Percentiles rank a stretch among this genome's conserved stretches.
These are phyloP conservation scores for Ceratobasidium sp. DNA, from an alignment of 1,284 basidiomycete species.

Conservation along the genomic window DNA sequence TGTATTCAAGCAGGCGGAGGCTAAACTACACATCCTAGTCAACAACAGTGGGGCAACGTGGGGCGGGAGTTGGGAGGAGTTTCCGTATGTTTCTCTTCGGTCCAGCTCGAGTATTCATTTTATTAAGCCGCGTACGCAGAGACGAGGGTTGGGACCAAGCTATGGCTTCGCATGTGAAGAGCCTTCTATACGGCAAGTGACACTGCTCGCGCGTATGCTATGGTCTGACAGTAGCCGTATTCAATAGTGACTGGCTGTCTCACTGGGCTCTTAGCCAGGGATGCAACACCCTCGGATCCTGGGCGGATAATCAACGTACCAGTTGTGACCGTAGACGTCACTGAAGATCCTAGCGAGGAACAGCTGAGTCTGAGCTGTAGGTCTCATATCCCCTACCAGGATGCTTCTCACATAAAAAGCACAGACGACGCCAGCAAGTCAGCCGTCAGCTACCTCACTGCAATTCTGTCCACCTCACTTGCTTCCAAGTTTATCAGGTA, in stretches of 20 bases:
- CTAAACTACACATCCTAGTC: slow-evolving; percentile 78
- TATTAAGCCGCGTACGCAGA: not conserved
- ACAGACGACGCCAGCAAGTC: slow-evolving; percentile 79
- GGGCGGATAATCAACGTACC: slow-evolving; percentile 85
- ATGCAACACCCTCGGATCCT: slow-evolving; percentile 72
- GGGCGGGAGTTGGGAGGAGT: slow-evolving; percentile 78
- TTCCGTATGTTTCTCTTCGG: slow-evolving; percentile 59
- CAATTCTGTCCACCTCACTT: slow-evolving; percentile 18
- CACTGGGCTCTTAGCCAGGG: slow-evolving; percentile 72
- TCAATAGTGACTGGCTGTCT: slow-evolving; percentile 57
- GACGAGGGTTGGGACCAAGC: slow-evolving; percentile 82
- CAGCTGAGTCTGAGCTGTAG: slow-evolving; percentile 23
- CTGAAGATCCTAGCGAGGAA: not conserved
- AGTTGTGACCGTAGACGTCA: slow-evolving; percentile 56
- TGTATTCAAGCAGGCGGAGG: slow-evolving; percentile 74
- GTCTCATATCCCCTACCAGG: not conserved
- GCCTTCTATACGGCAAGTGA: slow-evolving; percentile 72
- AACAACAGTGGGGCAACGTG: slow-evolving; percentile 87
- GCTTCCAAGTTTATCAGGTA: slow-evolving; percentile 31
- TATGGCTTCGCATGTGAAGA: slow-evolving; percentile 83
- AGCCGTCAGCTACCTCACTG: slow-evolving; percentile 80
- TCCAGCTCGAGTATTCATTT: not conserved
- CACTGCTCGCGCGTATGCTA: not conserved
- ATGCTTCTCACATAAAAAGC: not conserved
- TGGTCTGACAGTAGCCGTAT: not conserved